A percentile compares a stretch with the other conserved stretches of the same genome.
These are phyloP conservation scores for Geotrichum europaeum DNA, from an alignment of 1,139 yeast species.

Conservation along the genomic window DNA sequence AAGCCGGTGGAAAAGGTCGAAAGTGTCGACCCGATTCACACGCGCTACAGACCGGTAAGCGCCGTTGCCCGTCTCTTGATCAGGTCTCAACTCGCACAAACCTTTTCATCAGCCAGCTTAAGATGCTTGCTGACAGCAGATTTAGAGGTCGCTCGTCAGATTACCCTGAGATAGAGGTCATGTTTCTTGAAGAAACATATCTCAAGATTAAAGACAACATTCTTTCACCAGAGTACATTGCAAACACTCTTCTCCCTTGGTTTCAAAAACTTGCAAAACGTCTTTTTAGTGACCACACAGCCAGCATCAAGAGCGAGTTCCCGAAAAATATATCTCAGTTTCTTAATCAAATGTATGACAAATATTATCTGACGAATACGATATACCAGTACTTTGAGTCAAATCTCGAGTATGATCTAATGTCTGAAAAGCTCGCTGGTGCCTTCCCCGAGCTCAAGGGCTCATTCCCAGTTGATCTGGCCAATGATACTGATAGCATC, in stretches of 20 bases:
- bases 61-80: background rate
- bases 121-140: constrained; percentile 5
- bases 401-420: background rate
- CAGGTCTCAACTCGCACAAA: constrained; percentile 1
- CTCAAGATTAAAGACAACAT: background rate
- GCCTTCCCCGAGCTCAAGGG: background rate
- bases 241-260: background rate
- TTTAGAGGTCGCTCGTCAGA: constrained; percentile 5
- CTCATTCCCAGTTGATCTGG: background rate
- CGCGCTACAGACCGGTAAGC: background rate
- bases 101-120: background rate
- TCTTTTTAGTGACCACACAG: background rate
- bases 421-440: background rate
- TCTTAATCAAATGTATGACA: constrained; percentile 10
- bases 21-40: constrained; percentile 1
- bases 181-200: constrained; percentile 9
- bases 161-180: constrained; percentile 4
- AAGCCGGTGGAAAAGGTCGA: constrained; percentile 12
- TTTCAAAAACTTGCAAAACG: constrained; percentile 1
- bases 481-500: background rate
- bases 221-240: background rate
- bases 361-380: constrained; percentile 8
- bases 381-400: constrained; percentile 1
- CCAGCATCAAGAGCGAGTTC: background rate
- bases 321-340: constrained; percentile 10